phyloP scores from a whole-genome alignment of 2,329 filamentous ascomycete genomes.

The Diaporthe sp. region DNA sequence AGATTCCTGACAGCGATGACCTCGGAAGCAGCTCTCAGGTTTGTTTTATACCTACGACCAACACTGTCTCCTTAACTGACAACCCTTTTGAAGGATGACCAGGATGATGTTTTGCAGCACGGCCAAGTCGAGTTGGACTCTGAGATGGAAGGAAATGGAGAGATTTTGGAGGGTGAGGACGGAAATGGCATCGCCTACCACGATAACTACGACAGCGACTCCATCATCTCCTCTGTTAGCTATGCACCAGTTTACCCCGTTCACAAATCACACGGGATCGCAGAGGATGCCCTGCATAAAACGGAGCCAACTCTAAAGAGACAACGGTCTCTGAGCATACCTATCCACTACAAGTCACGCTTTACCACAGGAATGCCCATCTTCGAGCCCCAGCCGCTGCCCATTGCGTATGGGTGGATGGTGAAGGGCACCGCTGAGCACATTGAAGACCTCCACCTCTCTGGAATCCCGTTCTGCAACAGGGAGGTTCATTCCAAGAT shows the following conservation, averaged over 20 bases:
- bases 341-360: background rate
- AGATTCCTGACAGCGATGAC: background rate
- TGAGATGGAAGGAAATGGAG: background rate
- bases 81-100: background rate
- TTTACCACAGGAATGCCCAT: background rate
- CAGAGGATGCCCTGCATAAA: rapidly evolving
- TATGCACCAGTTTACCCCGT: background rate
- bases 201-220: background rate
- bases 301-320: background rate
- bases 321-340: conserved; percentile 2
- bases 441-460: conserved; percentile 25
- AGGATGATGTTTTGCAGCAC: background rate
- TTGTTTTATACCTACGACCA: background rate
- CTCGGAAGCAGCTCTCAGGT: background rate
- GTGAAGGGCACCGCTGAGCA: conserved; percentile 33
- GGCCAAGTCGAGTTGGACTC: background rate
- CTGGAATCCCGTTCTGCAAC: background rate
- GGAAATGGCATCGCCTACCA: background rate
- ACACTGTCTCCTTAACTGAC: background rate
- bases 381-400: background rate
- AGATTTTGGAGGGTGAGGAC: background rate
- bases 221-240: background rate
- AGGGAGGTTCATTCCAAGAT: conserved; percentile 1
- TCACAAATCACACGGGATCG: too few relatives aligned
- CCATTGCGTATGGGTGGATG: conserved; percentile 33